A percentile compares a stretch with the other conserved stretches of the same genome.
Conservation (phyloP, 305 asterid species). For the Fraxinus platypoda region DNA sequence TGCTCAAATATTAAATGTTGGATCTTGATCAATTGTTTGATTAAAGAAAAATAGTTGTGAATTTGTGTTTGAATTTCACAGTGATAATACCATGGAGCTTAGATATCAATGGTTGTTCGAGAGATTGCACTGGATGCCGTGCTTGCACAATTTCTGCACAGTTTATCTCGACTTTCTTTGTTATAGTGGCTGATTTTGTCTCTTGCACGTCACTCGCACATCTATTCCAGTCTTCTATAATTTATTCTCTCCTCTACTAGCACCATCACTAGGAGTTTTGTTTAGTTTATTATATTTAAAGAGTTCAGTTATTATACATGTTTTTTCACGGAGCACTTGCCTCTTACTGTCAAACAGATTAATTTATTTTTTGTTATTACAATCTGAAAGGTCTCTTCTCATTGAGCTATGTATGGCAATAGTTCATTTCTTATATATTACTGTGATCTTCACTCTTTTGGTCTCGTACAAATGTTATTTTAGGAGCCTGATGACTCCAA, state of each 20-base stretch:
- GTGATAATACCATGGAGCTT: not conserved
- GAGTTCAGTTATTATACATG: not conserved
- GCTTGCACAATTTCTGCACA: not conserved
- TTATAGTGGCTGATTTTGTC: not conserved
- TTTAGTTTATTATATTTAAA: slow-evolving; percentile 1
- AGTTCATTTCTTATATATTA: slow-evolving; percentile 5
- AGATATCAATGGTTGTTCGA: not conserved
- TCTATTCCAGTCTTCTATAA: not conserved
- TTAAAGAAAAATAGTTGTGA: too few relatives aligned
- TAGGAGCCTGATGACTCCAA: not conserved
- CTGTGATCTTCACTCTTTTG: not conserved
- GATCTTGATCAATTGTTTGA: not conserved
- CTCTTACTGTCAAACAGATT: not conserved
- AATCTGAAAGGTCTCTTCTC: not conserved
- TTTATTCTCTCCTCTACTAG: not conserved
- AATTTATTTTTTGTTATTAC: not conserved
- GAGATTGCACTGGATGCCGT: not conserved
- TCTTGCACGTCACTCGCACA: not conserved
- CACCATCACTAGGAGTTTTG: not conserved
- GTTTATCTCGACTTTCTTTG: not conserved
- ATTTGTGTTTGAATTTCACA: too few relatives aligned
- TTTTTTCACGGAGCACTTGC: not conserved
- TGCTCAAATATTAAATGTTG: not conserved
- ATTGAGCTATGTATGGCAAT: slow-evolving; percentile 1
- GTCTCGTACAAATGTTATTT: not conserved